Base-by-base conservation (phyloP, 2,329 filamentous ascomycete genomes). In the Arthrobotrys pseudoclavata region DNA sequence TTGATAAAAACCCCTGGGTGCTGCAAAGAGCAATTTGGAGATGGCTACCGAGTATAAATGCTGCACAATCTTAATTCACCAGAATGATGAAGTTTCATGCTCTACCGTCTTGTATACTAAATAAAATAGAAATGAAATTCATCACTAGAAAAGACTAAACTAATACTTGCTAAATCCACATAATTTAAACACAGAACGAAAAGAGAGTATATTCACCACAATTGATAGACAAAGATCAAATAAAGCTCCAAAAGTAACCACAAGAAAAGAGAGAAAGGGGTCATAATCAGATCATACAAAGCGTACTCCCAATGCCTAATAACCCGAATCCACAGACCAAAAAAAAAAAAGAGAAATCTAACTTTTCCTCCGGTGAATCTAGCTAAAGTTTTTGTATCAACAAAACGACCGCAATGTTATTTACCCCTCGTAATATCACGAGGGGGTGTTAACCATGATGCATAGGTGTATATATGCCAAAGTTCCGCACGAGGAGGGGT, bases 111-210 rank as follows among this genome's bases (percentile, higher is more conserved):
- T 29, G 29, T 29, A 15, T n/a, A 40, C 12, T 5, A 40, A 13
- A 18, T 24, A 29, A 31, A 13, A 31, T 29, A 53, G 31, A 53
- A 52, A 52, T 29, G 13, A 2, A 31, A 31, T 29, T 29, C 13
- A 53, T 53, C 26, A n/a, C 15, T n/a, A 18, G 7, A 31, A 29
- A 29, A 18, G 18, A 31, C 24, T 15, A 26, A 26, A 50, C n/a
- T 26, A 37, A 9, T 18, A 53, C 69, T 45, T 74, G 69, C 69
- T 74, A 74, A 74, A 74, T 68, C 69, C 69, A 74, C 40, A 31
- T 31, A 60, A 57, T 15, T 12, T 1, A 52, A 52, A 52, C 2
- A 26, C 6, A 31, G 24, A 13, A 40, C 1, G 18, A 60, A 40
- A 68, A 37, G 52, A 57, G 22, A 60, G 50, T 53, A 37, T 60